A percentile compares a stretch with the other conserved stretches of the same genome.
Conservation (phyloP, 306 rosid genomes). For the Calophaca sinica region DNA sequence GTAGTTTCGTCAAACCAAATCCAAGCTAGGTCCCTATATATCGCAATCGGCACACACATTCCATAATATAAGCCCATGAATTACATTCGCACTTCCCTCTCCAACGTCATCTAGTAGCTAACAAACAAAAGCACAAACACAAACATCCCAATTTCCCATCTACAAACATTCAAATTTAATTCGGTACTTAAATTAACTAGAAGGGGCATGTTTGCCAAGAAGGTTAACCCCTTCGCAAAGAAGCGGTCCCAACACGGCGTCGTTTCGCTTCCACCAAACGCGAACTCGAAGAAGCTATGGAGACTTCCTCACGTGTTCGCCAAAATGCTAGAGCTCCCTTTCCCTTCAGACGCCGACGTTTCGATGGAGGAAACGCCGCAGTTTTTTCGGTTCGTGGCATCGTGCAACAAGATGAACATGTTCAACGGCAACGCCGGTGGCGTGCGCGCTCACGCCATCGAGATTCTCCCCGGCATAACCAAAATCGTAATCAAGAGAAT, state of each 20-base stretch:
- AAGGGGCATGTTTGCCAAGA: conserved; percentile 45
- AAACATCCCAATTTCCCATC: not conserved
- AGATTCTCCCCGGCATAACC: conserved; percentile 58
- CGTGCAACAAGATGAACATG: conserved; percentile 4
- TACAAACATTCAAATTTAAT: not conserved
- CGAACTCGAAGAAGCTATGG: conserved; percentile 49
- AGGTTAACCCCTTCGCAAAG: conserved; percentile 38
- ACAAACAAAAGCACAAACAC: conserved; percentile 9
- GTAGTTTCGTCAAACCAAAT: conserved; percentile 31
- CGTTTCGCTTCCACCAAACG: conserved; percentile 36
- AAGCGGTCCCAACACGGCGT: conserved; percentile 45
- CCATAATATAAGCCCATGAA: not conserved
- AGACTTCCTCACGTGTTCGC: conserved; percentile 67
- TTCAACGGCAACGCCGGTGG: conserved; percentile 31
- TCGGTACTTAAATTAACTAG: not conserved
- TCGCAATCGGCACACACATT: conserved; percentile 4
- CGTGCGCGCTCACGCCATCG: conserved; percentile 54
- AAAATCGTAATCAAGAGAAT: conserved; percentile 52
- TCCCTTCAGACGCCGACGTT: conserved; percentile 58
- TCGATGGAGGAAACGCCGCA: conserved; percentile 55
- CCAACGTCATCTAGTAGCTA: not conserved
- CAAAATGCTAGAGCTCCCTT: conserved; percentile 61
- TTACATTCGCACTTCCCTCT: conserved; percentile 12
- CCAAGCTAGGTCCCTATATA: not conserved
- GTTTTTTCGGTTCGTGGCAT: conserved; percentile 51